Percentiles rank a stretch among this genome's conserved stretches.
These are phyloP conservation scores for Cupressus sempervirens DNA, from an alignment of 75 land plant species.

Conservation along the genomic window DNA sequence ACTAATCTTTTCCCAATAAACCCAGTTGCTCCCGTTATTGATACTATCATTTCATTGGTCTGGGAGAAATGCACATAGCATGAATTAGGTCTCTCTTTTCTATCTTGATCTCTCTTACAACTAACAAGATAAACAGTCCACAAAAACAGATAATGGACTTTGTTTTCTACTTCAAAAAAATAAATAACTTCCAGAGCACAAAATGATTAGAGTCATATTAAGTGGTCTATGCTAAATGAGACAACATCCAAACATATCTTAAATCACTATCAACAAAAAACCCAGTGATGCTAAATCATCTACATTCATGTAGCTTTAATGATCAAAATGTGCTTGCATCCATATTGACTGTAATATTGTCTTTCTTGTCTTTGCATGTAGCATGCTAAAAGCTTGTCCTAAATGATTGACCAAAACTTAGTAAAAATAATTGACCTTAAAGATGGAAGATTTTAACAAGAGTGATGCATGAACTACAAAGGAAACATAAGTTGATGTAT, in stretches of 20 bases:
- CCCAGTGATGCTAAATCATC: not conserved
- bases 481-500: not conserved
- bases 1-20: slow-evolving; percentile 82
- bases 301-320: not conserved
- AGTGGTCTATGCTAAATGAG: not conserved
- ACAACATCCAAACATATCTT: not conserved
- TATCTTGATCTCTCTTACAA: not conserved
- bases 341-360: not conserved
- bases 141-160: not conserved
- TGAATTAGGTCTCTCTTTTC: not conserved
- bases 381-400: not conserved
- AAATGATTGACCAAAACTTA: not conserved
- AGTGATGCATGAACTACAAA: not conserved
- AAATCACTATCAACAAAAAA: not conserved
- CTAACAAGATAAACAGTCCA: not conserved
- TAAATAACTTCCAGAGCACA: not conserved
- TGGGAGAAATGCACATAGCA: slow-evolving; percentile 12
- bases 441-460: not conserved
- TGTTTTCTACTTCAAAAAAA: not conserved
- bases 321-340: not conserved
- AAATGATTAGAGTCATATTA: not conserved
- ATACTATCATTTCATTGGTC: slow-evolving; percentile 55
- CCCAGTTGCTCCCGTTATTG: slow-evolving; percentile 91
- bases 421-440: not conserved
- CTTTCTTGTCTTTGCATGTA: not conserved